Conservation (phyloP, 169 alveolate species). For the Plasmodium chabaudi region DNA sequence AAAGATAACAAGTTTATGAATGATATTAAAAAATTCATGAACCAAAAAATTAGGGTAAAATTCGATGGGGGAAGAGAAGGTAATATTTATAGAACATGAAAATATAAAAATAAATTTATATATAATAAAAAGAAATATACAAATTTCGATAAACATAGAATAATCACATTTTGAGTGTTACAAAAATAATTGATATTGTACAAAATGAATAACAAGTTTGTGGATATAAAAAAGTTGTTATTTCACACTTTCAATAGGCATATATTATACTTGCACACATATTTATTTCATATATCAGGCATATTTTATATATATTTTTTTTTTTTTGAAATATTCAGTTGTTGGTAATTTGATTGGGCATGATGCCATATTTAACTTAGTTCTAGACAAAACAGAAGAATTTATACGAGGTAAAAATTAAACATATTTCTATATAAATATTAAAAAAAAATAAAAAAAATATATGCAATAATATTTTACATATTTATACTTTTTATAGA, state of each 20-base stretch:
- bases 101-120: background rate
- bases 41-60: conserved; percentile 89
- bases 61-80: conserved; percentile 92
- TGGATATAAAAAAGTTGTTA: no score
- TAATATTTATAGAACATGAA: conserved; percentile 12
- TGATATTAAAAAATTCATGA: conserved; percentile 86
- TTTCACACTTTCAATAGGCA: no score
- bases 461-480: background rate
- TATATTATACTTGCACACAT: no score
- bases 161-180: no score
- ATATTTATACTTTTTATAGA: conserved; percentile 68
- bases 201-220: no score
- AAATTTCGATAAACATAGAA: no score
- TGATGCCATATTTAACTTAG: conserved; percentile 91
- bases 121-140: background rate
- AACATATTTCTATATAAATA: background rate
- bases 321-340: conserved; percentile 76
- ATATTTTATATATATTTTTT: no score
- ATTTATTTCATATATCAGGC: no score
- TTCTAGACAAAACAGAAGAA: conserved; percentile 91
- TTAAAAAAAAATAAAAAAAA: background rate
- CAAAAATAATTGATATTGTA: no score
- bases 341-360: conserved; percentile 91
- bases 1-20: conserved; percentile 88
- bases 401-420: conserved; percentile 86